Percentiles rank a stretch among this genome's conserved stretches.
Evolutionary conservation across 768 basidiomycete genomes (phyloP).

Genomic region (Suillus sp.): DNA sequence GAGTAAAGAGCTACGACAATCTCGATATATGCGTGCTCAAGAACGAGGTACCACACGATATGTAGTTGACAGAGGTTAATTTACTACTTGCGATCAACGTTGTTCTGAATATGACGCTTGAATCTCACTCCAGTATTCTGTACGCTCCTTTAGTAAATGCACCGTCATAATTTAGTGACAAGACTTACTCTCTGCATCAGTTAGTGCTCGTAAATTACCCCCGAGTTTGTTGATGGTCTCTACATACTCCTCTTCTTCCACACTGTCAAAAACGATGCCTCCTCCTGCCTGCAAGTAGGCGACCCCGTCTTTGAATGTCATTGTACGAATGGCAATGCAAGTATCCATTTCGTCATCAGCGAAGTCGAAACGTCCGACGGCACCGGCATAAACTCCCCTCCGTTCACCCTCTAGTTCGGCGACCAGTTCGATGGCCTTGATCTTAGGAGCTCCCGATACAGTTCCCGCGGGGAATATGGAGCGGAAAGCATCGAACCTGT

Average conservation of each 20-base stretch:
- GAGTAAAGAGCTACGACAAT: constrained; percentile 17
- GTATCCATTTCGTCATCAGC: constrained; percentile 95
- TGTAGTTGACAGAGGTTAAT: not conserved
- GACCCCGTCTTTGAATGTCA: constrained; percentile 92
- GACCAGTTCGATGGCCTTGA: constrained; percentile 95
- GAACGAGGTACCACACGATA: constrained; percentile 8
- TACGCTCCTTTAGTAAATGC: constrained; percentile 23
- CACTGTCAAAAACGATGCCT: constrained; percentile 95
- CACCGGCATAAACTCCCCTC: constrained; percentile 94
- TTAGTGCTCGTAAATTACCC: constrained; percentile 83
- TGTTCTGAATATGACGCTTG: constrained; percentile 48
- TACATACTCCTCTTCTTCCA: constrained; percentile 95
- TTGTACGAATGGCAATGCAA: constrained; percentile 97
- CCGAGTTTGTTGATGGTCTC: constrained; percentile 96
- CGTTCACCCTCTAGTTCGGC: constrained; percentile 84
- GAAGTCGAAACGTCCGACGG: constrained; percentile 98
- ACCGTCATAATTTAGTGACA: constrained; percentile 6
- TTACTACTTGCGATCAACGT: constrained; percentile 15
- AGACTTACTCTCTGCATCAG: constrained; percentile 82
- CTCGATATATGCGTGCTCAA: constrained; percentile 9
- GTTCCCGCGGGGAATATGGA: constrained; percentile 99
- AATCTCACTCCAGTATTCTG: constrained; percentile 73
- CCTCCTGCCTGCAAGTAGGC: constrained; percentile 96
- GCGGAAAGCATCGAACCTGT: constrained; percentile 95
- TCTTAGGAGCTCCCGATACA: constrained; percentile 98